Conservation (phyloP, 2,329 filamentous ascomycete genomes). For the Aotearoamyces nothofagi region DNA sequence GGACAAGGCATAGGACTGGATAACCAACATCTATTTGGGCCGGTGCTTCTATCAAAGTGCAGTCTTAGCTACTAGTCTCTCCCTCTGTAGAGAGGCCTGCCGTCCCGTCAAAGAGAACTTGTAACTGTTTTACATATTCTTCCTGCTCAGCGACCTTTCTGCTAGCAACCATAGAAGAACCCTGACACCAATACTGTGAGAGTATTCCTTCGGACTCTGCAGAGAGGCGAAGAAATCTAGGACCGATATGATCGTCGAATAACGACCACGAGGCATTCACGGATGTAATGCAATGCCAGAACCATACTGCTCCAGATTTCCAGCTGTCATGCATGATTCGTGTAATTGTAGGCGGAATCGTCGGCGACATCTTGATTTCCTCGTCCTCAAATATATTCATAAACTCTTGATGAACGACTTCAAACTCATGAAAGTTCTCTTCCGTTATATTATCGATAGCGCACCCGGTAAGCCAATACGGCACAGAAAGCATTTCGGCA, state of each 20-base stretch:
- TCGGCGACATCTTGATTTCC: slow-evolving; percentile 10
- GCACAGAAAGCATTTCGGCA: slow-evolving; percentile 15
- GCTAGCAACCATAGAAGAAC: slow-evolving; percentile 10
- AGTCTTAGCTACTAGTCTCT: slow-evolving; percentile 6
- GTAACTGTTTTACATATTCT: slow-evolving; percentile 7
- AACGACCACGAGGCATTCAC: slow-evolving; percentile 13
- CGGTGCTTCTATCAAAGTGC: no score
- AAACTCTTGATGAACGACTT: slow-evolving; percentile 11
- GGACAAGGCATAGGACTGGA: slow-evolving; percentile 5
- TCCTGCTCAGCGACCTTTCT: slow-evolving; percentile 8
- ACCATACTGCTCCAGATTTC: slow-evolving; percentile 17
- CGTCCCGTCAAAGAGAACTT: slow-evolving; percentile 6
- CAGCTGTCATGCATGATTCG: slow-evolving; percentile 13
- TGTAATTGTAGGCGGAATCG: slow-evolving; percentile 7
- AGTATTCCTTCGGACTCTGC: slow-evolving; percentile 9
- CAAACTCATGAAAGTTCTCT: slow-evolving; percentile 9
- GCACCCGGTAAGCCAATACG: slow-evolving; percentile 19
- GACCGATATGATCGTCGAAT: slow-evolving; percentile 14
- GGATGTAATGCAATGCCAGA: slow-evolving; percentile 16
- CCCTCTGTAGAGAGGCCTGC: slow-evolving; percentile 5
- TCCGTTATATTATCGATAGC: slow-evolving; percentile 10
- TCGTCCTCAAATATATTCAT: slow-evolving; percentile 13
- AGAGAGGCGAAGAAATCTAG: slow-evolving; percentile 11
- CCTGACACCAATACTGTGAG: slow-evolving; percentile 10
- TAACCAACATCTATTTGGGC: no score